Evolutionary conservation across 2,329 filamentous ascomycete species (phyloP).

Genomic region (Dendrostoma leiphaemia): DNA sequence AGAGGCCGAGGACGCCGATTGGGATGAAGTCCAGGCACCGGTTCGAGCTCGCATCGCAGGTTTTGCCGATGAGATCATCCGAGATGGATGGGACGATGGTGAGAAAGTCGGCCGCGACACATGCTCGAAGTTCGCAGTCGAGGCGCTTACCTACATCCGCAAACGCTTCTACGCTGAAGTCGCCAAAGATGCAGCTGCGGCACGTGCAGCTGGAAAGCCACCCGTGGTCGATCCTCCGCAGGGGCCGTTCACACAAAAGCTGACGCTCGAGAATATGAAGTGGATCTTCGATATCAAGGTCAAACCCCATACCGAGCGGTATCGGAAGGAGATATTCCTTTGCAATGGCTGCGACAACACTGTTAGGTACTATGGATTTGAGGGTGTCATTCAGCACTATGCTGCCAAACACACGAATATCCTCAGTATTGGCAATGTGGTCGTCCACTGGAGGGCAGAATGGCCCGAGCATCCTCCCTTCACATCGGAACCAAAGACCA

Average conservation of each 20-base stretch:
- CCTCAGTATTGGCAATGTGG: constrained; percentile 68
- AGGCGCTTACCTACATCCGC: constrained; percentile 67
- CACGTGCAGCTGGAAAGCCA: constrained; percentile 43
- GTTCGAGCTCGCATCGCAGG: constrained; percentile 62
- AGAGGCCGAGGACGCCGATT: constrained; percentile 64
- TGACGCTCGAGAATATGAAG: constrained; percentile 83
- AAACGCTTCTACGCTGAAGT: constrained; percentile 64
- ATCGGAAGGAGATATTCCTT: constrained; percentile 71
- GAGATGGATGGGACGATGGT: constrained; percentile 62
- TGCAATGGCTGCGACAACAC: constrained; percentile 68
- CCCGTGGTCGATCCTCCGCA: constrained; percentile 47
- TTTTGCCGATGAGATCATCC: constrained; percentile 70
- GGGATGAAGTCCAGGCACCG: constrained; percentile 68
- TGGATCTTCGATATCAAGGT: constrained; percentile 80
- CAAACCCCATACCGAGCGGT: constrained; percentile 64
- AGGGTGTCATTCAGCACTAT: constrained; percentile 79
- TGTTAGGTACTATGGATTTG: constrained; percentile 70
- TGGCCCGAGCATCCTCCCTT: constrained; percentile 79
- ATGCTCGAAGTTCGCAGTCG: constrained; percentile 67
- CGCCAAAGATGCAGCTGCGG: constrained; percentile 48
- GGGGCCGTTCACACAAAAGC: constrained; percentile 56
- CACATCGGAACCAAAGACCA: constrained; percentile 53
- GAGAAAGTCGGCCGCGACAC: constrained; percentile 61
- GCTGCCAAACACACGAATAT: constrained; percentile 75
- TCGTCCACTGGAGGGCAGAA: constrained; percentile 77